Evolutionary conservation across 768 basidiomycete species (phyloP).

Genomic region (Leccinum obscurum): DNA sequence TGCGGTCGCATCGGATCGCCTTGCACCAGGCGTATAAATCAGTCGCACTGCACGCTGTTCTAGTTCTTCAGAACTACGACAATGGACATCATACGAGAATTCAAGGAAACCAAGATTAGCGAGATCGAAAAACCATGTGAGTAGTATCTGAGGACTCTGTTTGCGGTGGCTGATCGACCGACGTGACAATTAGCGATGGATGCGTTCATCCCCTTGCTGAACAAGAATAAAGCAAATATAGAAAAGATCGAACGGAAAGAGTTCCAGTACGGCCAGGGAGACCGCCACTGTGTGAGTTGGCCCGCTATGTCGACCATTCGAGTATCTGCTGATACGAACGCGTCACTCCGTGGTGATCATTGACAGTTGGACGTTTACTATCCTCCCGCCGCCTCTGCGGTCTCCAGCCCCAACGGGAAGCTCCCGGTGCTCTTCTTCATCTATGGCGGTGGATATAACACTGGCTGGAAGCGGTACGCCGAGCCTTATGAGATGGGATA

Average conservation of each 20-base stretch:
- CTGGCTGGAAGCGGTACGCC: conserved; percentile 48
- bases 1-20: background rate
- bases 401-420: conserved; percentile 26
- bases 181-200: conserved; percentile 38
- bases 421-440: conserved; percentile 60
- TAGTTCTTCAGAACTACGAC: background rate
- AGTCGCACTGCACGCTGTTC: background rate
- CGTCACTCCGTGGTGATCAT: background rate
- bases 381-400: conserved; percentile 36
- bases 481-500: conserved; percentile 53
- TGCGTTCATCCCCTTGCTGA: conserved; percentile 51
- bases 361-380: conserved; percentile 70
- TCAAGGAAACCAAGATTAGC: conserved; percentile 31
- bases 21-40: background rate
- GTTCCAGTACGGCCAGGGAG: conserved; percentile 51
- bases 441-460: conserved; percentile 66
- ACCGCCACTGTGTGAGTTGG: conserved; percentile 40
- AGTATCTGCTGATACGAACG: background rate
- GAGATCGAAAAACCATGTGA: conserved; percentile 37
- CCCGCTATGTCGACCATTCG: background rate
- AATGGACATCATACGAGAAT: conserved; percentile 40
- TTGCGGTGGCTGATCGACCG: conserved; percentile 5
- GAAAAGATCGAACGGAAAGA: conserved; percentile 49
- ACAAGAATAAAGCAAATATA: conserved; percentile 48
- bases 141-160: conserved; percentile 3